Evolutionary conservation across 345 rosid species (phyloP), one percentile per base, ranked within the genome.

Genomic region (Punica granatum): DNA sequence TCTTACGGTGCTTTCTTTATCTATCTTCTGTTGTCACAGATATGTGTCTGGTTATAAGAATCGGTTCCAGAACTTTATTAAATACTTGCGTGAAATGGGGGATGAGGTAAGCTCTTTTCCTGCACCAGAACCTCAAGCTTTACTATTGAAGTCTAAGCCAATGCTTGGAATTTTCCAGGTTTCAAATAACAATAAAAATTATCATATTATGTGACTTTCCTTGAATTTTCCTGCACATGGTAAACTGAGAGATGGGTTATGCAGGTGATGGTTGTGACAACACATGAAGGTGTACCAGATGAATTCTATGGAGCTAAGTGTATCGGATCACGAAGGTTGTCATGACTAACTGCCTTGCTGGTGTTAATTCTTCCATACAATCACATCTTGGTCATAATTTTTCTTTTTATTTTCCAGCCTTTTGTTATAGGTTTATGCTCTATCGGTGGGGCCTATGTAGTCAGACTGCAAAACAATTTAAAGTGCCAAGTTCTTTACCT

Each of bases 11-110:
- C 12, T 26, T 16, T 26, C 61, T 13, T 53, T 53, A 12, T 53
- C 12, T n/a, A 7, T 23, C 61, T 56, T 73, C 80, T 72, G 18
- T 43, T 66, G 67, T 78, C 75, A 79, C 96, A 94, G 99, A 23
- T 94, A 94, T 79, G 90, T 94, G 41, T 94, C 99, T 5, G 99
- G 99, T 32, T 94, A 94, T 70, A 94, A 94, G 67, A 94, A 94
- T 74, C 85, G 99, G 54, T 94, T 91, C 85, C 99, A 94, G 84
- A 94, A 94, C 74, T 94, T 94, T 69, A 94, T 94, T 67, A 91
- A 75, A 75, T 88, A 88, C 73, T 83, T 94, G 56, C 85, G 98
- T 31, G 99, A 94, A 84, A 86, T 91, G 97, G 99, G 98, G 54
- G 99, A 94, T 74, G 99, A 94, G 97, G 99, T 89, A 81, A 49